Percentiles rank a stretch among this genome's conserved stretches.
phyloP scores from a whole-genome alignment of 2,329 filamentous ascomycete genomes.

The Diplodia sapinea region DNA sequence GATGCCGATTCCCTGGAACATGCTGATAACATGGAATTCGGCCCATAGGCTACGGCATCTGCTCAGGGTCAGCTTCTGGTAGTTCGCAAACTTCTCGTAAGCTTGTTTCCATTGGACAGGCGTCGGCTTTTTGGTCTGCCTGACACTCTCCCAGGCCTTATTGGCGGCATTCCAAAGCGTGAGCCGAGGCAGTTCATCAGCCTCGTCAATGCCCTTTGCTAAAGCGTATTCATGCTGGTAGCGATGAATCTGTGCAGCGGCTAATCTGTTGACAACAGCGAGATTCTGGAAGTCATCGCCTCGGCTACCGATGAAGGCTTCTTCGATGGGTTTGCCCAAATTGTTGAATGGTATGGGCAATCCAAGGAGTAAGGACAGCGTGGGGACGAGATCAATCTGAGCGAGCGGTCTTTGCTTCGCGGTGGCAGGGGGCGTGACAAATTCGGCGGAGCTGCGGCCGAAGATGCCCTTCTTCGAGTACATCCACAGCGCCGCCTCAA shows the following conservation, averaged over 20 bases:
- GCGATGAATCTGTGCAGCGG: conserved; percentile 83
- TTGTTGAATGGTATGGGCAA: conserved; percentile 97
- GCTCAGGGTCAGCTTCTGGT: conserved; percentile 77
- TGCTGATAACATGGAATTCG: conserved; percentile 84
- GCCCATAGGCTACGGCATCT: conserved; percentile 89
- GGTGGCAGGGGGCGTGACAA: conserved; percentile 64
- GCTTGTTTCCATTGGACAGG: conserved; percentile 49
- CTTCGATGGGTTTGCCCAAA: conserved; percentile 88
- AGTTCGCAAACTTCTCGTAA: conserved; percentile 68
- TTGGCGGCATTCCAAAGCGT: conserved; percentile 67
- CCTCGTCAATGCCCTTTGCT: conserved; percentile 71
- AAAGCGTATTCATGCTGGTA: conserved; percentile 85
- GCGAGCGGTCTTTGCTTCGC: conserved; percentile 77
- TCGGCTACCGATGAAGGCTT: conserved; percentile 78
- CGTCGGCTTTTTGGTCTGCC: conserved; percentile 50
- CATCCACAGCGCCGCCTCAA: conserved; percentile 97
- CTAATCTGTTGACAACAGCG: conserved; percentile 74
- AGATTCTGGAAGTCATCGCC: conserved; percentile 78
- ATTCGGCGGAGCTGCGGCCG: conserved; percentile 71
- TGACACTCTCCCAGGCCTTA: conserved; percentile 56
- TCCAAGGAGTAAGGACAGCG: conserved; percentile 83
- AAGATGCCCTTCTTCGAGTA: conserved; percentile 89
- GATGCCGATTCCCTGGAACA: conserved; percentile 78
- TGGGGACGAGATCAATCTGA: conserved; percentile 96
- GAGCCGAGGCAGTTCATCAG: conserved; percentile 60